Evolutionary conservation across 1,284 basidiomycete genomes (phyloP).

Genomic region (Cryptococcus neoformans): DNA sequence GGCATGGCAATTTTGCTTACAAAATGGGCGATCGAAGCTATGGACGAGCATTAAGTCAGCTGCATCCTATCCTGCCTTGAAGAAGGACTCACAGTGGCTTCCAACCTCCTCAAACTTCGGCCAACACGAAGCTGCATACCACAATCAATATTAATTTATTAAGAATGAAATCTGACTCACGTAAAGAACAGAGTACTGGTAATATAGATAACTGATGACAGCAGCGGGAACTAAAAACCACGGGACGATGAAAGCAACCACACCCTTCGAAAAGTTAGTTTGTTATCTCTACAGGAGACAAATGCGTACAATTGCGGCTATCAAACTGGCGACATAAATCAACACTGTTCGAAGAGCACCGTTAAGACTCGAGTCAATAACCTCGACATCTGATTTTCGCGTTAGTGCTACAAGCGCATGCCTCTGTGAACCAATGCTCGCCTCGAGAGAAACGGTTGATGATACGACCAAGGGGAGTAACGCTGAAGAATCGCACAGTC

Average conservation of each 20-base stretch:
- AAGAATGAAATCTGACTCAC: slow-evolving; percentile 50
- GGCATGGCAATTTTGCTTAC: slow-evolving; percentile 25
- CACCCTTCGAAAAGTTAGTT: background rate
- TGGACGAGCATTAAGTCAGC: background rate
- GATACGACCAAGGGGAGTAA: slow-evolving; percentile 57
- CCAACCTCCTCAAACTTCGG: slow-evolving; percentile 72
- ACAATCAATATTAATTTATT: background rate
- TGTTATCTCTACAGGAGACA: slow-evolving; percentile 8
- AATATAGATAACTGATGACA: slow-evolving; percentile 61
- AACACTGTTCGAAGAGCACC: slow-evolving; percentile 69
- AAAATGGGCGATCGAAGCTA: slow-evolving; percentile 44
- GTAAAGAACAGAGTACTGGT: slow-evolving; percentile 66
- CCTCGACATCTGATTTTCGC: slow-evolving; percentile 61
- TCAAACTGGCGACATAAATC: slow-evolving; percentile 66
- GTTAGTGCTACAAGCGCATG: background rate
- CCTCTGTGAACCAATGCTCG: background rate
- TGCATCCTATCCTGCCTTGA: background rate
- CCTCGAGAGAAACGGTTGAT: slow-evolving; percentile 70
- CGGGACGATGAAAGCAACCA: slow-evolving; percentile 65
- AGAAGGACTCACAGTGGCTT: slow-evolving; percentile 48
- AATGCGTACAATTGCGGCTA: slow-evolving; percentile 63
- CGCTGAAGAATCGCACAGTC: slow-evolving; percentile 48
- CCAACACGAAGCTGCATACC: slow-evolving; percentile 56
- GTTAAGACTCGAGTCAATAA: slow-evolving; percentile 68
- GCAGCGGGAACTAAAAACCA: slow-evolving; percentile 67